Evolutionary conservation across 805 yeast genomes (phyloP), one percentile per base, ranked within the genome.

Genomic region (Jamesozyma rosinii): DNA sequence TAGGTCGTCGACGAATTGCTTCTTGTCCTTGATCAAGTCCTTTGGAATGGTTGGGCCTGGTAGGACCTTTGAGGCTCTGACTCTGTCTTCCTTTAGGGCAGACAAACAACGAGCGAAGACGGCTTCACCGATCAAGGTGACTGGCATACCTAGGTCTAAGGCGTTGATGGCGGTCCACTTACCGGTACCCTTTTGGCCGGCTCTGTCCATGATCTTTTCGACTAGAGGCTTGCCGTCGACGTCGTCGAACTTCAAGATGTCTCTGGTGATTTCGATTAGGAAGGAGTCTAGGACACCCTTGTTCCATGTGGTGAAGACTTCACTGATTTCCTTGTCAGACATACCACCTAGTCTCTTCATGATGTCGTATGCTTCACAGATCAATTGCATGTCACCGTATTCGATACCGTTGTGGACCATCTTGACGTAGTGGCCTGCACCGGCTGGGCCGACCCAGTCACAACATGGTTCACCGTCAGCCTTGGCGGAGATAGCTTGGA

Each of bases 351-450:
- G 81, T 69, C 96, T 80, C 78, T 87, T 90, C 82, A 90, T 74
- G 66, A 90, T 74, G 69, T 89, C 96, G 72, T 90, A 90, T 54
- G 97, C 96, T 76, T 90, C 98, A 70, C 92, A 81, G 67, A 90
- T 90, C 76, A 90, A 78, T 75, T 90, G 98, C 98, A 90, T 90
- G 72, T 90, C 98, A 78, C 97, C 98, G 70, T 90, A 90, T 75
- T 90, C 98, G 58, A 90, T 90, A 84, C 98, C 98, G 69, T 90
- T 90, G 79, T 90, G 98, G 53, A 92, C 97, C 98, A 92, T 92
- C 77, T 90, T 90, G 66, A 90, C 97, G 72, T 83, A 90, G 72
- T 90, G 98, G 63, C 98, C 98, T 41, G 97, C 80, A 71, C 98
- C 98, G 48, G 95, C 95, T 58, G 90, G 95, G 61, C 98, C 98